phyloP scores from a whole-genome alignment of 371 early-diverging fungal species.

The Mucor indicus region DNA sequence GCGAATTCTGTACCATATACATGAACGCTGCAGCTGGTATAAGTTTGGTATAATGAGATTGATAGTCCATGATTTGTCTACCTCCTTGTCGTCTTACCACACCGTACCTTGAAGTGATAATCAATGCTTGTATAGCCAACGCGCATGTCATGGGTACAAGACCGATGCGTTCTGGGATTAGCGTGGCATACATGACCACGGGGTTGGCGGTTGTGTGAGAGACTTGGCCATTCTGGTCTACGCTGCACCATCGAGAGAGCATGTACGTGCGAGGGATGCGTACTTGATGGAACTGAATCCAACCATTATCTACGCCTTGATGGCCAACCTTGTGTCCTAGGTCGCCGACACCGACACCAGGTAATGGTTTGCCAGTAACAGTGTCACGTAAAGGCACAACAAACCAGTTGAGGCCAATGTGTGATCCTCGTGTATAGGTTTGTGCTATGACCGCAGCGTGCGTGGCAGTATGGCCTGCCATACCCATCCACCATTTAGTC shows the following conservation, averaged over 20 bases:
- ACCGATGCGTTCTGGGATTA: slow-evolving; percentile 66
- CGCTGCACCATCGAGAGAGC: slow-evolving; percentile 67
- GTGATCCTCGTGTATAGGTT: slow-evolving; percentile 62
- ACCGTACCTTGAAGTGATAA: slow-evolving; percentile 68
- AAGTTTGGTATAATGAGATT: slow-evolving; percentile 57
- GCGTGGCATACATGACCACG: slow-evolving; percentile 58
- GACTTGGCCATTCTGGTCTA: slow-evolving; percentile 59
- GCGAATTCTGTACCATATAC: slow-evolving; percentile 40
- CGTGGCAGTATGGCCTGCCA: slow-evolving; percentile 78
- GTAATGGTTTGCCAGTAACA: slow-evolving; percentile 65
- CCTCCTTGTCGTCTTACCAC: slow-evolving; percentile 65
- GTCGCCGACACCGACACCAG: slow-evolving; percentile 83
- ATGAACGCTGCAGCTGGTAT: slow-evolving; percentile 58
- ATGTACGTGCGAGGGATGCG: slow-evolving; percentile 84
- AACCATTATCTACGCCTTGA: slow-evolving; percentile 88
- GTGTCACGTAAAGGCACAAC: slow-evolving; percentile 82
- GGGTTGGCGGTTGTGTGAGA: slow-evolving; percentile 58
- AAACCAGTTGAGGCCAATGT: slow-evolving; percentile 79
- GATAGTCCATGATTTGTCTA: slow-evolving; percentile 70
- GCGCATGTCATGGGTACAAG: slow-evolving; percentile 34
- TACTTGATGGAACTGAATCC: slow-evolving; percentile 88
- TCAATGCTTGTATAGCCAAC: slow-evolving; percentile 50
- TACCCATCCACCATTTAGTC: slow-evolving; percentile 95
- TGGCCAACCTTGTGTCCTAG: slow-evolving; percentile 81
- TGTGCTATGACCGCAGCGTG: slow-evolving; percentile 66